Evolutionary conservation across 2,329 filamentous ascomycete genomes (phyloP).

Genomic region (Ceratocystis destructans): DNA sequence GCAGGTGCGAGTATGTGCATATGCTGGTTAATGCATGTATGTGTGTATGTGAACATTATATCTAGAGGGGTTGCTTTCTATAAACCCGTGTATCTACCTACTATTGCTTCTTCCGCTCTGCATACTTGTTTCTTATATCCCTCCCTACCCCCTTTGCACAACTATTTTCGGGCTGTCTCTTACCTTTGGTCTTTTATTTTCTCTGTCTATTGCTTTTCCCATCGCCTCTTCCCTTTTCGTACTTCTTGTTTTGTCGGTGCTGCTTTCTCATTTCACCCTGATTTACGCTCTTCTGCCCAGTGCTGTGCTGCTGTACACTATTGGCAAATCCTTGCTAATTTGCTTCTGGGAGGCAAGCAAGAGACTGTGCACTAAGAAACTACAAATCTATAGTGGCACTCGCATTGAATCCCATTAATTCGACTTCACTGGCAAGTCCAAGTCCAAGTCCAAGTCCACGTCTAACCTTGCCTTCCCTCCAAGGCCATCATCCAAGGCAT

Average conservation of each 20-base stretch:
- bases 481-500: background rate
- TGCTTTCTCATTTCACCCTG: background rate
- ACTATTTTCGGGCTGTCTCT: too few relatives aligned
- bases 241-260: background rate
- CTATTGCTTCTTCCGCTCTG: background rate
- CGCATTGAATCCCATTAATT: background rate
- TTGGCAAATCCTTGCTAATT: background rate
- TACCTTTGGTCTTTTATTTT: too few relatives aligned
- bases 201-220: background rate
- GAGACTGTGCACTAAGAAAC: background rate
- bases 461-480: background rate
- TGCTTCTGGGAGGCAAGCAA: background rate
- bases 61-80: background rate
- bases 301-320: background rate
- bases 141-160: too few relatives aligned
- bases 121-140: too few relatives aligned
- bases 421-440: background rate
- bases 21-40: background rate
- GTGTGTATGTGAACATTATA: background rate
- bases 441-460: background rate
- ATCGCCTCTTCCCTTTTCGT: background rate
- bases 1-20: constrained; percentile 2
- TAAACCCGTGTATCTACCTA: too few relatives aligned
- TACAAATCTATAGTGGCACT: background rate
- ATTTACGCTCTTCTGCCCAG: background rate